Base-by-base conservation (phyloP, 2,329 filamentous ascomycete species). In the Hypoxylon sp. region DNA sequence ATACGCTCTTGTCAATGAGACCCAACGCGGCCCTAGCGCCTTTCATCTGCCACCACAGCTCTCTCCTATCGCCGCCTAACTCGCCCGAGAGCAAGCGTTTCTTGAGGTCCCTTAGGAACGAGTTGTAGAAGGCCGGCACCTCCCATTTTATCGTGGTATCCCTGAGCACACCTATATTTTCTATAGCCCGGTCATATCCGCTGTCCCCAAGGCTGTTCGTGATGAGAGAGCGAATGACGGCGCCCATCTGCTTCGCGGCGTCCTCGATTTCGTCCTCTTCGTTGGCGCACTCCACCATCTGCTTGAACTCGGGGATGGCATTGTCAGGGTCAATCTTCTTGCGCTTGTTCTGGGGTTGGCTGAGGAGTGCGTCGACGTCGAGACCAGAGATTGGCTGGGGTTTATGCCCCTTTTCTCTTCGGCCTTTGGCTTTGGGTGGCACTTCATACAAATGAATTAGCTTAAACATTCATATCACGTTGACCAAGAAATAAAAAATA, bases 261-360 rank as follows among this genome's bases (percentile, higher is more conserved):
- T 90, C 87, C 66, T 89, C 84, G 59, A 97, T 87, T 2, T 87
- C 84, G 1, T 86, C 82, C 1, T 91, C 82, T 30, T 90, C 86
- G 6, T 88, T 85, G 0, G 91, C 85, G 1, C 82, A 81, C 1
- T 84, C 84, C 14, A 98, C 84, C 2, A 91, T 86, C 78, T 94
- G 93, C 77, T 95, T 97, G 87, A 97, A 98, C 66, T 95, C 93
- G 0, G 96, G 94, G 4, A 98, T 89, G 1, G 95, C 89, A 71
- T 98, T 98, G 8, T 91, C 86, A 0, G 87, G 78, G 1, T 84
- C 83, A 22, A 90, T 84, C 64, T 76, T 79, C 6, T 69, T 76
- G 55, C 77, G 77, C 66, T 75, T 78, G 51, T 77, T 75, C 49
- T 75, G 73, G 3, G 77, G 74, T 58, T 75, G 75, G 46, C 64